phyloP scores from a whole-genome alignment of 805 yeast species.

The Metschnikowia henanensis region DNA sequence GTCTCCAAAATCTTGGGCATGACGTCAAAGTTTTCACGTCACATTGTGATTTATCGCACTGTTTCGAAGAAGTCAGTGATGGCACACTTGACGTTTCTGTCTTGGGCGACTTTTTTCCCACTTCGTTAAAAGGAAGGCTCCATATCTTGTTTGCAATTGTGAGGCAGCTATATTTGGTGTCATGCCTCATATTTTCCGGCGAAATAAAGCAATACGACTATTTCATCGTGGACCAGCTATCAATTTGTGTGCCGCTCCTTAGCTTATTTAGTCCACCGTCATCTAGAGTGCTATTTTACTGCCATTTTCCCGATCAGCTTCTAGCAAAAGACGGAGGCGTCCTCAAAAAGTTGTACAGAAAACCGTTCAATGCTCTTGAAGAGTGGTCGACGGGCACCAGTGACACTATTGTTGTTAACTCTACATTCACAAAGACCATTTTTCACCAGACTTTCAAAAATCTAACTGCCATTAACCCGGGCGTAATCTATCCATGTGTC shows the following conservation, averaged over 20 bases:
- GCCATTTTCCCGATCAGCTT: constrained; percentile 94
- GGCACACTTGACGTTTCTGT: constrained; percentile 64
- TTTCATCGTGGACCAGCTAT: constrained; percentile 83
- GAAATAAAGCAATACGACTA: constrained; percentile 58
- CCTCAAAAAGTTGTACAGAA: constrained; percentile 64
- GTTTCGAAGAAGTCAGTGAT: constrained; percentile 83
- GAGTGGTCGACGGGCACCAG: constrained; percentile 75
- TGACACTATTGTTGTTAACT: constrained; percentile 84
- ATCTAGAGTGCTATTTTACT: constrained; percentile 74
- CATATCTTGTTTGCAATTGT: constrained; percentile 80
- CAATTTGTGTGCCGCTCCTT: constrained; percentile 78
- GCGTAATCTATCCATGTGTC: constrained; percentile 80
- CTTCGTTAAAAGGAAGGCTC: constrained; percentile 61
- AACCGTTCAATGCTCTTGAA: constrained; percentile 84
- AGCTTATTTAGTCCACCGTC: constrained; percentile 39
- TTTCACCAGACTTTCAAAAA: constrained; percentile 63
- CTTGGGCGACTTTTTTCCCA: constrained; percentile 83
- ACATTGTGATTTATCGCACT: constrained; percentile 83
- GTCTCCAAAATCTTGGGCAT: constrained; percentile 63
- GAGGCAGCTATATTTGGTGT: constrained; percentile 71
- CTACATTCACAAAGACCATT: constrained; percentile 73
- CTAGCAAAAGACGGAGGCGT: constrained; percentile 59
- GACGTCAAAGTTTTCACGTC: constrained; percentile 77
- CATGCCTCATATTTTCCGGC: constrained; percentile 46
- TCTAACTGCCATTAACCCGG: constrained; percentile 41